Evolutionary conservation across 2,329 filamentous ascomycete species (phyloP), one percentile per base, ranked within the genome.

Genomic region (Pseudocercospora pini-densiflorae): DNA sequence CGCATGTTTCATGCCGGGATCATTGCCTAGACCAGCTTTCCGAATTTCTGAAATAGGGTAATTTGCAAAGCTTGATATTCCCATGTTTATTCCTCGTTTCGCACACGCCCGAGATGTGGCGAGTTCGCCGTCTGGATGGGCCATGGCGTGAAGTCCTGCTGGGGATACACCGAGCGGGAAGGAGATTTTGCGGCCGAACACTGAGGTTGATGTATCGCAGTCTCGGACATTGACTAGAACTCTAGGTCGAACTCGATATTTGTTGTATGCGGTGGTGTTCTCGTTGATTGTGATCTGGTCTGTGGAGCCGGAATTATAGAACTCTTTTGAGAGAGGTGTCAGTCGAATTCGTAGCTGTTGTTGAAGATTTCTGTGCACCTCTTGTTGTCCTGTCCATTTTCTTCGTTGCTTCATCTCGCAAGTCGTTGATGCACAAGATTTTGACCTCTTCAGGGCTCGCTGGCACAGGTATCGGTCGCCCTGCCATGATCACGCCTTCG

Each of bases 221-320:
- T 73, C 71, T 19, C 75, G 76, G 24, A 81, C 78, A 65, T 81
- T 76, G 14, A 74, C 70, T 8, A 81, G 73, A 1, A 81, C 77
- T 19, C 80, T 74, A 19, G 71, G 66, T 45, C 78, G 65, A 59
- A 77, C 77, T 53, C 80, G 77, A 49, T 82, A 77, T 6, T 79
- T 77, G 68, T 83, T 78, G 74, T 81, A 88, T 1, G 85, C 84
- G 0, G 79, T 79, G 60, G 82, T 79, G 64, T 88, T 88, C 61
- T 87, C 85, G 23, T 75, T 74, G n/a, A 87, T 74, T 14, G 84
- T 86, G 61, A 83, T 76, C 24, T 85, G 77, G 68, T 86, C 84
- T 77, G 86, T 87, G 5, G 85, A 84, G 5, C 45, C 86, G 66
- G 84, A 85, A 72, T 88, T 87, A 74, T 84, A 87, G 76, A 87